Conservation (phyloP, 2,329 filamentous ascomycete genomes). For the Xylariaceae sp. region DNA sequence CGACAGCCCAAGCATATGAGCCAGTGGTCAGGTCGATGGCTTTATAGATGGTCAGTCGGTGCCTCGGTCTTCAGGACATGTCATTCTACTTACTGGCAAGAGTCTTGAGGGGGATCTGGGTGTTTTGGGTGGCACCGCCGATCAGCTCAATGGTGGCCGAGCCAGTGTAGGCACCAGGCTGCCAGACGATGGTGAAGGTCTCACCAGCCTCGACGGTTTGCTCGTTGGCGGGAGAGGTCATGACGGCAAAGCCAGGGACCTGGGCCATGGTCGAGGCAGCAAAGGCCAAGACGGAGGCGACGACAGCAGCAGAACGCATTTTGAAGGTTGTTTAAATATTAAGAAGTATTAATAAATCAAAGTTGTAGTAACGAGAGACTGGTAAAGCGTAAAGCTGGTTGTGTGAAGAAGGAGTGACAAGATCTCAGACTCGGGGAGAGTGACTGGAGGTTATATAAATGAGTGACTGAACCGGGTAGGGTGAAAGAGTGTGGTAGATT, state of each 20-base stretch:
- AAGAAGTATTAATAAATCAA: conserved; percentile 1
- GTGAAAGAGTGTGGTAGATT: neutral
- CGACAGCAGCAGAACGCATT: conserved; percentile 50
- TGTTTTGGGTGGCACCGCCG: conserved; percentile 41
- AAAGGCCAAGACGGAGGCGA: conserved; percentile 47
- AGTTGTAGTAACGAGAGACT: conserved; percentile 1
- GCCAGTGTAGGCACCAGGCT: conserved; percentile 35
- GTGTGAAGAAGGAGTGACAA: neutral
- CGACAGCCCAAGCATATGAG: conserved; percentile 48
- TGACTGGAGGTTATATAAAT: neutral
- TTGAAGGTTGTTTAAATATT: conserved; percentile 31
- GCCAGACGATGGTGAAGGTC: conserved; percentile 49
- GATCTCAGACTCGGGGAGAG: neutral
- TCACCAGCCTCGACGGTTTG: conserved; percentile 44
- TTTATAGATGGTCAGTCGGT: conserved; percentile 31
- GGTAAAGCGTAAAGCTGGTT: neutral
- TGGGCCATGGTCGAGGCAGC: conserved; percentile 48
- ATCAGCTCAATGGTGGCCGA: conserved; percentile 51
- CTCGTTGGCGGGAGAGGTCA: conserved; percentile 42
- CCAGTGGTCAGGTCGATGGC: conserved; percentile 42
- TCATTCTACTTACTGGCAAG: conserved; percentile 46
- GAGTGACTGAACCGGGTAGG: neutral
- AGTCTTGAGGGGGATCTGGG: conserved; percentile 35
- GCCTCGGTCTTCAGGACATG: neutral
- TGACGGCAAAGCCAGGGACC: conserved; percentile 51